Base-by-base conservation (phyloP, 768 basidiomycete species). In the Collybiopsis luxurians region DNA sequence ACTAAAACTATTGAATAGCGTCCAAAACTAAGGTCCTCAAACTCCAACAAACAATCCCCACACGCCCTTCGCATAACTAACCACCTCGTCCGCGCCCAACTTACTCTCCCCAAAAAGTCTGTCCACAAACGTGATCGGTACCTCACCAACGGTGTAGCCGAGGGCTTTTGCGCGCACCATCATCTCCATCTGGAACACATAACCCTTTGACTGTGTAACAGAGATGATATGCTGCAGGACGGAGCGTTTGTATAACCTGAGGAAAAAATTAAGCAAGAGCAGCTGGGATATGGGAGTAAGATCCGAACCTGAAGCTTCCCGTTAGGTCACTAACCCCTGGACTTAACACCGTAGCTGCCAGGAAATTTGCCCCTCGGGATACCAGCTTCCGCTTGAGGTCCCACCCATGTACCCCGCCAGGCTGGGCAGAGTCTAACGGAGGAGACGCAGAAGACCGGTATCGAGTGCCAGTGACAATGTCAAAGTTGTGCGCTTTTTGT, bases 151-250 rank as follows among this genome's bases (percentile, higher is more conserved):
- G 3, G 80, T 84, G 71, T 93, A 95, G 4, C 91, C 92, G 55
- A 92, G 73, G 1, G 89, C 84, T 21, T 86, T 81, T 4, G 94
- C 94, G 1, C 94, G 83, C 19, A 93, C 94, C 82, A 95, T 95
- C 88, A 95, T 96, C 69, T 96, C 94, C 94, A 96, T 96, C 78
- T 96, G 94, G 77, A 96, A 95, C 28, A 96, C 94, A 64, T 95
- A 96, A 9, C 94, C 94, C 61, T 90, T 90, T 2, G 92, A 93
- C 59, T 87, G 81, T 1, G 90, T 93, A 61, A 87, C 80, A 4
- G 87, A 83, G 63, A 96, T 95, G 65, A 96, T 89, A 62, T 92
- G 85, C 47, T 81, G 82, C 54, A 96, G 77, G 6, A 90, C 94
- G 0, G 79, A 78, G 11, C 84, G 69, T 38, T 90, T 85, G 69